Conservation (phyloP, 495 filamentous ascomycete genomes). For the Endocarpon pusillum region DNA sequence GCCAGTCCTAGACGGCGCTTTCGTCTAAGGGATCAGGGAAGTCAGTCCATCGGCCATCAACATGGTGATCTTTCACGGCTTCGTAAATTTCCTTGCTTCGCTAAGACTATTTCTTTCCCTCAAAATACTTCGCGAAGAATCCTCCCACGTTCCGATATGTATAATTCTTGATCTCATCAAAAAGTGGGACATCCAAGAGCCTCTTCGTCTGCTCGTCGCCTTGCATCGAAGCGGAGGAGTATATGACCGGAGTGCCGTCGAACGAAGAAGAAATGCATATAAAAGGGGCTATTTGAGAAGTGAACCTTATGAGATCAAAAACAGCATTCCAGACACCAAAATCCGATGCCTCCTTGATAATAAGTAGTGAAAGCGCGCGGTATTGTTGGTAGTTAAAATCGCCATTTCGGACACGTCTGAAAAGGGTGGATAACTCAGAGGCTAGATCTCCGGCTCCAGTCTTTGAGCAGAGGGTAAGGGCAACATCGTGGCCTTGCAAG, state of each 20-base stretch:
- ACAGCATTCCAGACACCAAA: constrained; percentile 10
- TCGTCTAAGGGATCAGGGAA: constrained; percentile 5
- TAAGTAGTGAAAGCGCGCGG: constrained; percentile 4
- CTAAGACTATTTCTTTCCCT: constrained; percentile 5
- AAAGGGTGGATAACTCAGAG: constrained; percentile 7
- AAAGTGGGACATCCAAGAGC: constrained; percentile 5
- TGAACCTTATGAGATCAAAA: constrained; percentile 7
- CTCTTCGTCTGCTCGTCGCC: constrained; percentile 7
- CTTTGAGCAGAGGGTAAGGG: constrained; percentile 8
- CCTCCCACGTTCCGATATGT: constrained; percentile 7
- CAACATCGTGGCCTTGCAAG: no score
- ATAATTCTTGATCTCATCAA: constrained; percentile 8
- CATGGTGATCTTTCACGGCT: constrained; percentile 9
- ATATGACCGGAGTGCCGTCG: constrained; percentile 8
- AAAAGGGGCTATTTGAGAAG: constrained; percentile 8
- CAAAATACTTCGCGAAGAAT: constrained; percentile 9
- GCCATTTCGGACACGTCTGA: constrained; percentile 3
- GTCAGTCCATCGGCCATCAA: constrained; percentile 7
- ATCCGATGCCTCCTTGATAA: constrained; percentile 9
- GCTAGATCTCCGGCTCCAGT: constrained; percentile 5
- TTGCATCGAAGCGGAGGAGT: constrained; percentile 8
- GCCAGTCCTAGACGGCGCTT: constrained; percentile 5
- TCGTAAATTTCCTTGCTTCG: constrained; percentile 6
- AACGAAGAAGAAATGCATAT: constrained; percentile 9
- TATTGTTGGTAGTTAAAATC: constrained; percentile 8